Base-by-base conservation (phyloP, 2,329 filamentous ascomycete species). In the Calcarisporium arbuscula region DNA sequence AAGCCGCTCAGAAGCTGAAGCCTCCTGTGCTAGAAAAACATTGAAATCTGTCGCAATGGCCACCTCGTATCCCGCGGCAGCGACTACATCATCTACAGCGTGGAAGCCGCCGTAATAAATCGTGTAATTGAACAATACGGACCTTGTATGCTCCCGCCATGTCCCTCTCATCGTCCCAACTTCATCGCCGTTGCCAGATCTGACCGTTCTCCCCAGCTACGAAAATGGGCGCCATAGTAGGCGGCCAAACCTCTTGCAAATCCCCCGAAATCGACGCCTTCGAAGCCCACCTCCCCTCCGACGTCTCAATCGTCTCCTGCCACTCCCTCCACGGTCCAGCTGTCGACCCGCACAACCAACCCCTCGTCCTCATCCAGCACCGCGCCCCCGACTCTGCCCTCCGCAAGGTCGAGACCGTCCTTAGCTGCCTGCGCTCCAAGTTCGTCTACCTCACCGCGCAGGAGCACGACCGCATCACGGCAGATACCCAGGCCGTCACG, bases 61-160 rank as follows among this genome's bases (percentile, higher is more conserved):
- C 89, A 96, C 67, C 75, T 90, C 60, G 92, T 98, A 51, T 95
- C 92, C 50, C 81, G 92, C 65, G 80, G 82, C 62, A 95, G 89
- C 80, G 90, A 96, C 72, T 96, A 89, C 62, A 95, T 95, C 65
- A 88, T 98, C 58, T 98, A 98, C 74, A 94, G 85, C 63, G 92
- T 98, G 61, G 90, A 96, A 64, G 92, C 92, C 42, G 87, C 88
- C 51, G 77, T 82, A 46, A 94, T 98, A 60, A 84, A 87, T 57
- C 75, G 74, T 47, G 85, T 95, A 50, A 92, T 95, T 52, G 82
- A 82, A 43, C 71, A 82, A 52, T 98, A 87, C 61, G 92, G 89
- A 45, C 90, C 90, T 50, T 95, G 88, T 95, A 87, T 43, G 55
- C 49, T 28, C 37, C 30, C 35, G 21, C 33, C 28, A 46, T 44